These are phyloP conservation scores for Cynara cardunculus DNA, from an alignment of 129 eudicot genomes.

Conservation along the genomic window DNA sequence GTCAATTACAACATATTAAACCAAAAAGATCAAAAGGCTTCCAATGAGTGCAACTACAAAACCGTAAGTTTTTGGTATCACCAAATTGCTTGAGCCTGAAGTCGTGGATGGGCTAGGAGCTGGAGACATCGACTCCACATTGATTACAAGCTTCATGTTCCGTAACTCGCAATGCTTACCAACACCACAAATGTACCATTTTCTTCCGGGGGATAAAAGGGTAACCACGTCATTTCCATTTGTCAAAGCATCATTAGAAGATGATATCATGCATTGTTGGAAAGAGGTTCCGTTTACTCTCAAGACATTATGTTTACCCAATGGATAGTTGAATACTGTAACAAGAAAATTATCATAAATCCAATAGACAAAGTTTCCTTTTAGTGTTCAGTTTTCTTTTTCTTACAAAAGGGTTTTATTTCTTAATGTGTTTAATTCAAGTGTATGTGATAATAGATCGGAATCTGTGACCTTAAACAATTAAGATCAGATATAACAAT, in stretches of 20 bases:
- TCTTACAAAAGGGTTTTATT: not conserved
- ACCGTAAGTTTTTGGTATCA: not conserved
- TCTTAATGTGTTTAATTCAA: not conserved
- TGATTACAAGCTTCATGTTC: slow-evolving; percentile 3
- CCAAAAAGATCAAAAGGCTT: not conserved
- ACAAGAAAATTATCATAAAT: not conserved
- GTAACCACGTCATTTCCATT: slow-evolving; percentile 7
- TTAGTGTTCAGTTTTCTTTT: not conserved
- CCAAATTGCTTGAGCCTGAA: slow-evolving; percentile 10
- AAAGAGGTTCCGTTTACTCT: slow-evolving; percentile 9
- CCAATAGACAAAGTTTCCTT: not conserved
- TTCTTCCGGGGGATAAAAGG: not conserved
- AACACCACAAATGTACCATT: slow-evolving; percentile 7
- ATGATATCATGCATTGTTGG: slow-evolving; percentile 9
- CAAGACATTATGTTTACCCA: slow-evolving; percentile 8
- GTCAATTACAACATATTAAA: not conserved
- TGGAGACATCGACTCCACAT: slow-evolving; percentile 17
- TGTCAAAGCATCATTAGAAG: not conserved
- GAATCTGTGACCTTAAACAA: not conserved
- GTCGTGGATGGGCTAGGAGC: slow-evolving; percentile 27
- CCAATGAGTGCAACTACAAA: not conserved
- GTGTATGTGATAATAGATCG: not conserved
- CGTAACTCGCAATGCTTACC: slow-evolving; percentile 13
- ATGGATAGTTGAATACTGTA: slow-evolving; percentile 10
- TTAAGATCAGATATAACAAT: not conserved